These are phyloP conservation scores for Paratinospora sagittata DNA, from an alignment of 164 flowering plant genomes.

Conservation along the genomic window DNA sequence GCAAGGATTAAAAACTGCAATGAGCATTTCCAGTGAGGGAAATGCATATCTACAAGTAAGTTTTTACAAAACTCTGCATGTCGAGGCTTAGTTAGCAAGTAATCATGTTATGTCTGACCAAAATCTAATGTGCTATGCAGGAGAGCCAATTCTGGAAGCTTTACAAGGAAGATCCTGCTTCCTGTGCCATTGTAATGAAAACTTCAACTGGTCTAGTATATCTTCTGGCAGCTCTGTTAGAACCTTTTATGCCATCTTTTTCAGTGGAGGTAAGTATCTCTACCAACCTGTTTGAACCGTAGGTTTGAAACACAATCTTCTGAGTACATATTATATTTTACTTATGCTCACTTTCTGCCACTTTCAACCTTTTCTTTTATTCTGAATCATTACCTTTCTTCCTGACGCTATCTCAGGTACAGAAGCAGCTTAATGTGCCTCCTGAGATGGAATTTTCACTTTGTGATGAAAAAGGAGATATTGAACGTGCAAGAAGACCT, in stretches of 20 bases:
- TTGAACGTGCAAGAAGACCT: constrained; percentile 53
- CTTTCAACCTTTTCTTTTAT: neutral
- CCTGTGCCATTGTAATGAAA: constrained; percentile 75
- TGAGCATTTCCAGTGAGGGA: too few species aligned
- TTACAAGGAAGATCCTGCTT: constrained; percentile 61
- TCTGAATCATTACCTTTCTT: constrained; percentile 3
- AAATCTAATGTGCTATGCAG: constrained; percentile 26
- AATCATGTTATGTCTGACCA: neutral
- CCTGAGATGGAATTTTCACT: constrained; percentile 46
- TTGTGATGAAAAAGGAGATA: constrained; percentile 56
- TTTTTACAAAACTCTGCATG: too few species aligned
- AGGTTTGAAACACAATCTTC: neutral
- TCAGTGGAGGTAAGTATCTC: constrained; percentile 53
- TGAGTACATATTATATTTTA: neutral
- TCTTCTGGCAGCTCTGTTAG: constrained; percentile 77
- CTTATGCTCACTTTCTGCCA: neutral
- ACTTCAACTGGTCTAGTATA: constrained; percentile 78
- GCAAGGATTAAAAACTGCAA: too few species aligned
- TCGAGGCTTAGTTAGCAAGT: neutral
- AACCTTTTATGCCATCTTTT: constrained; percentile 97
- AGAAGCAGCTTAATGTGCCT: constrained; percentile 78
- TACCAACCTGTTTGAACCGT: neutral
- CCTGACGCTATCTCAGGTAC: constrained; percentile 40
- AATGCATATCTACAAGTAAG: too few species aligned
- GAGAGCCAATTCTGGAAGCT: constrained; percentile 94